A percentile compares a stretch with the other conserved stretches of the same genome.
Evolutionary conservation across 2,329 filamentous ascomycete species (phyloP).

Genomic region (Cercospora janseana): DNA sequence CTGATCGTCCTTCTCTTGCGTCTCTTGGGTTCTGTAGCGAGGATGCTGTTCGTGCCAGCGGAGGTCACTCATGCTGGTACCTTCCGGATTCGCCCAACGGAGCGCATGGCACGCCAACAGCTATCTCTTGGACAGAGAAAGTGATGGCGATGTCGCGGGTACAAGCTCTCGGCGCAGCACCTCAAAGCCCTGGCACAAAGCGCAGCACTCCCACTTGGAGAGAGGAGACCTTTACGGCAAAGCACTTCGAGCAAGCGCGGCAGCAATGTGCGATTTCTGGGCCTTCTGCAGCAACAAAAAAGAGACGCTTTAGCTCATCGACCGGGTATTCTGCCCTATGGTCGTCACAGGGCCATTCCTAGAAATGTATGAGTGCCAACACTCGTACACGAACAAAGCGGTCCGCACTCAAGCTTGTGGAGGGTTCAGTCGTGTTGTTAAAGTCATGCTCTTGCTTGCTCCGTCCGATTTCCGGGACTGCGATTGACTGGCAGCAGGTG

Average conservation of each 20-base stretch:
- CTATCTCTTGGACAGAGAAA: constrained; percentile 4
- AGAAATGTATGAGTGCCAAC: no score
- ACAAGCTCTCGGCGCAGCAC: background rate
- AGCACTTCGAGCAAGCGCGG: no score
- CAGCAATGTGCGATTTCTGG: no score
- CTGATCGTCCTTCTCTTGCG: background rate
- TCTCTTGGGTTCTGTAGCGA: background rate
- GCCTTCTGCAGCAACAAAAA: no score
- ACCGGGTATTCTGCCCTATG: no score
- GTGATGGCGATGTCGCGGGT: background rate
- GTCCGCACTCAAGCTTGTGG: background rate
- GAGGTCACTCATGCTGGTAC: background rate
- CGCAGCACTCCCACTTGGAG: no score
- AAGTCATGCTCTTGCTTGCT: no score
- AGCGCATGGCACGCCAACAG: constrained; percentile 3
- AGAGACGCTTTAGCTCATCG: no score
- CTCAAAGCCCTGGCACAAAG: background rate
- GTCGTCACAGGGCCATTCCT: no score
- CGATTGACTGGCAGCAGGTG: background rate
- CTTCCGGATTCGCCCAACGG: constrained; percentile 4
- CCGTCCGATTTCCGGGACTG: background rate
- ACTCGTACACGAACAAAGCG: no score
- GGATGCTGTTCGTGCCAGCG: background rate
- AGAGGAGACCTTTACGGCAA: no score
- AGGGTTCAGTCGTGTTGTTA: no score